Conservation (phyloP, 352 stramenopile genomes). For the Proteromonas lacertae region DNA sequence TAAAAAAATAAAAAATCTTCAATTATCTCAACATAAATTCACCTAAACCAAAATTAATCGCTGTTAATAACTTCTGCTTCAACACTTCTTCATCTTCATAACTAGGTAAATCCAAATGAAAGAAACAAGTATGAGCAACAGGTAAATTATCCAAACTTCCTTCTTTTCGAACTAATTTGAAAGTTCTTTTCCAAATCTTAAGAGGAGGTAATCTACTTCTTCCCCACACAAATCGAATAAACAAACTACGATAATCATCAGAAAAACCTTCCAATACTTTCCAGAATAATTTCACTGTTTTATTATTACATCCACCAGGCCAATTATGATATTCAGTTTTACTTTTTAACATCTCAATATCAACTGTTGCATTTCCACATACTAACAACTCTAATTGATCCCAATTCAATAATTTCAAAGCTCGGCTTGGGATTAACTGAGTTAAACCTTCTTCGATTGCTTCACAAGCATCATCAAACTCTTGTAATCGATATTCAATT, state of each 20-base stretch:
- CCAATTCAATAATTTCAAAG: constrained; percentile 36
- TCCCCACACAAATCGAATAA: constrained; percentile 52
- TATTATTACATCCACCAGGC: constrained; percentile 26
- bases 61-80: constrained; percentile 65
- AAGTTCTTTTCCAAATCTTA: constrained; percentile 18
- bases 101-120: constrained; percentile 75
- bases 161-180: background rate
- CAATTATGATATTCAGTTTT: constrained; percentile 53
- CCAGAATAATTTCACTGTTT: constrained; percentile 48
- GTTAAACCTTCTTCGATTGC: constrained; percentile 11
- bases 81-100: constrained; percentile 82
- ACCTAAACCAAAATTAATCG: constrained; percentile 72
- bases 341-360: constrained; percentile 28
- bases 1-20: too few relatives aligned
- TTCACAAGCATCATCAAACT: constrained; percentile 4
- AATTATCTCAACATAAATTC: constrained; percentile 90
- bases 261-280: constrained; percentile 25
- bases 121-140: constrained; percentile 93
- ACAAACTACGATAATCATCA: constrained; percentile 33
- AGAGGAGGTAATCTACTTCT: constrained; percentile 32
- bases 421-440: constrained; percentile 21
- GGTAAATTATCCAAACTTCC: constrained; percentile 16
- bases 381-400: constrained; percentile 35
- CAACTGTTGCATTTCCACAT: constrained; percentile 30
- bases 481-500: background rate